phyloP scores from a whole-genome alignment of 129 eudicot species.

The Flaveria bidentis region DNA sequence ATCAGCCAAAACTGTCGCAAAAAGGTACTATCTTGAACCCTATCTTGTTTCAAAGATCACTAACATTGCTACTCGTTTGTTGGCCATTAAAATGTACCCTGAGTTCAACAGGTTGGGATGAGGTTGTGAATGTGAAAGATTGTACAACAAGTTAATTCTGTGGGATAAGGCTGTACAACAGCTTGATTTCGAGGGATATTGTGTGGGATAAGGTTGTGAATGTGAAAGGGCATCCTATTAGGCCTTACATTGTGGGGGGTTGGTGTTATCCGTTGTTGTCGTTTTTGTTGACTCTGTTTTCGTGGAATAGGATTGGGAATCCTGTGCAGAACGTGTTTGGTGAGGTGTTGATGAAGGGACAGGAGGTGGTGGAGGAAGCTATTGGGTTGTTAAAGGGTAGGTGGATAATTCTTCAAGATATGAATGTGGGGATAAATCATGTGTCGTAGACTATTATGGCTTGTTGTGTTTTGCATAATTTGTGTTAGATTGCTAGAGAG shows the following conservation, averaged over 20 bases:
- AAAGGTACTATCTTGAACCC: slow-evolving; percentile 77
- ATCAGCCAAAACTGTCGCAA: slow-evolving; percentile 65
- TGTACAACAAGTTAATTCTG: too few species aligned
- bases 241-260: slow-evolving; percentile 90
- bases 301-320: slow-evolving; percentile 60
- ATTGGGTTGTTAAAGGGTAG: slow-evolving; percentile 88
- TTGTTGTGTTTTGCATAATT: slow-evolving; percentile 91
- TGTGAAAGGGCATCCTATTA: slow-evolving; percentile 82
- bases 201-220: slow-evolving; percentile 81
- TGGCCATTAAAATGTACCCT: slow-evolving; percentile 80
- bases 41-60: slow-evolving; percentile 85
- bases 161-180: slow-evolving; percentile 63
- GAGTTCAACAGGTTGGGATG: slow-evolving; percentile 89
- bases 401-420: slow-evolving; percentile 92
- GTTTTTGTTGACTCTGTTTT: slow-evolving; percentile 74
- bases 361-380: slow-evolving; percentile 75
- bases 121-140: slow-evolving; percentile 98
- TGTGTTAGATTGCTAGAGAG: slow-evolving; percentile 95
- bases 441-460: slow-evolving; percentile 93
- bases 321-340: slow-evolving; percentile 87
- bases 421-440: slow-evolving; percentile 87
- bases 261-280: slow-evolving; percentile 93
- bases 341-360: slow-evolving; percentile 81
- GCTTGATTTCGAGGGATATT: slow-evolving; percentile 72
- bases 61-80: slow-evolving; percentile 81